Base-by-base conservation (phyloP, 2,329 filamentous ascomycete genomes). In the Monilinia laxa region DNA sequence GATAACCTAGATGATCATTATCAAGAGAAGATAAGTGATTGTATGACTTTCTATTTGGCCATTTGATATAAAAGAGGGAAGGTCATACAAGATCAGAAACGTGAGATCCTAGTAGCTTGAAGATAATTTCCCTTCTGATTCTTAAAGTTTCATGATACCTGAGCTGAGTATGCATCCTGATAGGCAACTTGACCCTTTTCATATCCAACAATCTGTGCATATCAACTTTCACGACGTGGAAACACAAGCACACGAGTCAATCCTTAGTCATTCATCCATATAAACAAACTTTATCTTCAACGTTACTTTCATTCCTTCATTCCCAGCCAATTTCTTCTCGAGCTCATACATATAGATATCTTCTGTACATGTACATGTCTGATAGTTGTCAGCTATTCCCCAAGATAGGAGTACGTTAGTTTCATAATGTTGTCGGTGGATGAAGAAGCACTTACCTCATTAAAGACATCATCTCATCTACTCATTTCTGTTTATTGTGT, bases 61-160 rank as follows among this genome's bases (percentile, higher is more conserved):
- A 51, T 38, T 57, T 10, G 40, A 40, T 40, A 42, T 45, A n/a
- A 35, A 40, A 16, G 52, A 23, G 28, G 62, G 62, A 40, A 56
- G 62, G 38, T 47, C 49, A 40, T 40, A 64, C 51, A 63, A n/a
- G 28, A 35, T 40, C 49, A 31, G 52, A 28, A 56, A 64, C 52
- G 40, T 56, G 40, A 42, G 54, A 40, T n/a, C 62, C 53, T 12
- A 57, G 62, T 40, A 25, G 35, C 45, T 25, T 18, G 63, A 38
- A 51, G 63, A 65, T 65, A 35, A 65, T 65, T 59, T 59, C 54
- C 47, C 45, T 31, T 31, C 63, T 65, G 52, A 59, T 52, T 35
- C 63, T 59, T 42, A 23, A 20, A 42, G 23, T 55, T 64, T 25
- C 12, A 35, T 35, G 31, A 35, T 35, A 35, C 31, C 31, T 35